Base-by-base conservation (phyloP, 805 yeast species). In the Pachysolen tannophilus region DNA sequence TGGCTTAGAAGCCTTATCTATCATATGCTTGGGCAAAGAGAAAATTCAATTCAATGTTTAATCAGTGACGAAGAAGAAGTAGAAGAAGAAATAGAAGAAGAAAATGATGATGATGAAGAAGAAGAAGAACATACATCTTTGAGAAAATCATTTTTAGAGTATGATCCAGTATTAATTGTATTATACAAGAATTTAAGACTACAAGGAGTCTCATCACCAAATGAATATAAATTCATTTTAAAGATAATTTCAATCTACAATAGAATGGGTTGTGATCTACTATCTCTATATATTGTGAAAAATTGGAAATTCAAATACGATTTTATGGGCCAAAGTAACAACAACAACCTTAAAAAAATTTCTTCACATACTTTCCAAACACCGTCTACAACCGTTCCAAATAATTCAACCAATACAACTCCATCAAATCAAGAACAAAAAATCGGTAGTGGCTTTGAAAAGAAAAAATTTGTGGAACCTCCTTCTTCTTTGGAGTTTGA, bases 221-320 rank as follows among this genome's bases (percentile, higher is more conserved):
- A 56, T 28, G 97, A 90, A 47, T 74, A 71, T 37, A 61, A 67
- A 4, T 78, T 80, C 47, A 68, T 87, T 11, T 48, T 72, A 9
- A 72, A 77, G 42, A 80, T 79, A 6, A 67, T 82, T 6, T 61
- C 69, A 25, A 79, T 86, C 41, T 83, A 86, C 48, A 67, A 75
- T 11, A 65, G 94, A 38, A 85, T 88, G 95, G 97, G 97, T 0
- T 88, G 97, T 58, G 94, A 88, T 47, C 72, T 77, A 40, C 54
- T 90, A 28, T 77, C 87, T 0, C 50, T 83, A 17, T 67, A 75
- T 34, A 53, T 87, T 30, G 61, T 81, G 2, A 64, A 63, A 32
- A 74, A 72, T 40, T 88, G 96, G 96, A 58, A 59, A 20, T 87
- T 86, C 49, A 39, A 36, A 14, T 37, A 38, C 16, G 28, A 17